Percentiles rank a stretch among this genome's conserved stretches.
Conservation (phyloP, 306 rosid genomes). For the Neltuma alba region DNA sequence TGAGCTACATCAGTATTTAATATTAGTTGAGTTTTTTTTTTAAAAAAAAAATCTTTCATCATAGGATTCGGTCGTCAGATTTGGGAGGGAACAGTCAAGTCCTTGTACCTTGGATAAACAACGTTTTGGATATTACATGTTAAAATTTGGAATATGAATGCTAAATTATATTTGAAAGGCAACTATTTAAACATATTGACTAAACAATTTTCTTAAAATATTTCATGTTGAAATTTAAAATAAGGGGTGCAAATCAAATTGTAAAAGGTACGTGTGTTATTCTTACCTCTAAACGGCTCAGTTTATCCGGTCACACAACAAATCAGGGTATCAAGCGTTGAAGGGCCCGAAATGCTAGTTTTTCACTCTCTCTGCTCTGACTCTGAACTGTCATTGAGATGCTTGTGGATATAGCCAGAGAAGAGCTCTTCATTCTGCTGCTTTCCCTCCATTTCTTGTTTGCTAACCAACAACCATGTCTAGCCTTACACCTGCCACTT, state of each 20-base stretch:
- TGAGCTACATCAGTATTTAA: not conserved
- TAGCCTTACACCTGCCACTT: constrained; percentile 22
- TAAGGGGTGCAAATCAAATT: not conserved
- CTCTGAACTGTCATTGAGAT: not conserved
- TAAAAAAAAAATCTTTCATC: not conserved
- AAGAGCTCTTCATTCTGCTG: not conserved
- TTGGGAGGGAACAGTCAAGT: not conserved
- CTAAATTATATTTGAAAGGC: not conserved
- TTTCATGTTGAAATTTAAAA: no score
- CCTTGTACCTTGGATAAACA: not conserved
- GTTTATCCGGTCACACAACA: no score
- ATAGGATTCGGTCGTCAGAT: not conserved
- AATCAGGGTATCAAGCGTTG: not conserved
- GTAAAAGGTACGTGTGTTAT: not conserved
- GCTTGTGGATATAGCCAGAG: not conserved
- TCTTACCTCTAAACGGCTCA: not conserved
- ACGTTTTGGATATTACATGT: not conserved
- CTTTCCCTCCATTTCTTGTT: not conserved
- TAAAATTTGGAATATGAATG: not conserved
- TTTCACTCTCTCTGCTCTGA: not conserved
- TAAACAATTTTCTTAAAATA: no score
- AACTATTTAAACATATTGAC: no score
- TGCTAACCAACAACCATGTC: constrained; percentile 11
- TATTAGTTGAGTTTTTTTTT: not conserved
- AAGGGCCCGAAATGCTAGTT: not conserved